Evolutionary conservation across 225 moss, liverwort and hornwort genomes (phyloP), one percentile per base, ranked within the genome.

Genomic region (Anthoceros angustus): DNA sequence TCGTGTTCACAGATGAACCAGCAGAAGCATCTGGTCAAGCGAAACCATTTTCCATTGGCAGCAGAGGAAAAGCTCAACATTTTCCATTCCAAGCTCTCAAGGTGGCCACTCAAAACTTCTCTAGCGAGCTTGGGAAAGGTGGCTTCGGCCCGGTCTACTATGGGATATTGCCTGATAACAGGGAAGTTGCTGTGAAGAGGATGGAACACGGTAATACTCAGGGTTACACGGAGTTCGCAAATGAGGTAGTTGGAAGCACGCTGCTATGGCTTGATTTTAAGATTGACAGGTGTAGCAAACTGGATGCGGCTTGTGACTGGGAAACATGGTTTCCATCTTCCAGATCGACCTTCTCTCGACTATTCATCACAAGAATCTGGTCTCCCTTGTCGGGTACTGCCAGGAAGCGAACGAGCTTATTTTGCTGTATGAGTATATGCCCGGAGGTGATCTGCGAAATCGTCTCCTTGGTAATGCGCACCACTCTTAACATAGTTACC

Each of bases 71-170:
- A 55, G 55, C 55, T 18, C 55, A 23, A 23, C 4, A 5, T 2
- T 55, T 55, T 15, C 0, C 55, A 18, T 23, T 55, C 6, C n/a
- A 55, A 18, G 55, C 55, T 18, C n/a, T 55, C 7, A 55, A 55
- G 4, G 1, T 55, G 6, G 55, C 55, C 55, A 55, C 55, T 23
- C 12, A 55, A 7, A 55, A 55, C 14, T 55, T 18, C 55, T 55
- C 55, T 4, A 55, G 16, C 5, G 23, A 23, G 18, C 6, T 92
- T 62, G 91, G 91, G 61, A 84, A 88, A 83, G 91, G 91, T 41
- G 91, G 88, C 25, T 92, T 92, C 55, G 91, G 91, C 20, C 84
- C 84, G 66, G 91, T 92, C 68, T 92, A 86, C 49, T 84, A 83
- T 70, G 91, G 91, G 66, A 72, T 80, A 50, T 66, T 92, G 67